These are phyloP conservation scores for Thuidium tamariscinum DNA, from an alignment of 225 moss, liverwort and hornwort genomes.

Conservation along the genomic window DNA sequence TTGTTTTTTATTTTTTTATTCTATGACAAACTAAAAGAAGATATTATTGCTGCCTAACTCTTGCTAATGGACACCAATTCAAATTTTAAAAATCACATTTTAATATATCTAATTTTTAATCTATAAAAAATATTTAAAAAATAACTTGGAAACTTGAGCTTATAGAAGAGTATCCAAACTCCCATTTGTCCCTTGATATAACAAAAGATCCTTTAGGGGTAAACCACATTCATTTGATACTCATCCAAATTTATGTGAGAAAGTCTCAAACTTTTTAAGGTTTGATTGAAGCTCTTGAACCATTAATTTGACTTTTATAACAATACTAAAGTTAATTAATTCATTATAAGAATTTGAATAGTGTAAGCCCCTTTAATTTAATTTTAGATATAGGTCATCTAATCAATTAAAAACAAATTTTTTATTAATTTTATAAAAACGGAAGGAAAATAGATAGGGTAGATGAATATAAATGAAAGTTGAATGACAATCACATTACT, in stretches of 20 bases:
- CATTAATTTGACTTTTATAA: not conserved
- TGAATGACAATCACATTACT: not conserved
- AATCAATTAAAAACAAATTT: too few relatives aligned
- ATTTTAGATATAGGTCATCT: rapidly evolving
- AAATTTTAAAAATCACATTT: too few relatives aligned
- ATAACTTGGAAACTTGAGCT: rapidly evolving
- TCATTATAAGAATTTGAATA: not conserved
- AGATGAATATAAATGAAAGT: not conserved
- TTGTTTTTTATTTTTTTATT: not conserved
- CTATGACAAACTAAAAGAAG: rapidly evolving
- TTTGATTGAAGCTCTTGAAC: not conserved
- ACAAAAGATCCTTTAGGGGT: rapidly evolving
- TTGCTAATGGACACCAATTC: rapidly evolving
- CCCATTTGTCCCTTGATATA: rapidly evolving
- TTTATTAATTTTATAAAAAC: not conserved
- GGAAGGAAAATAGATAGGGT: not conserved
- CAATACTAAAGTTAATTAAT: not conserved
- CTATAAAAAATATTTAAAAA: not conserved
- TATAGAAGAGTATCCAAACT: rapidly evolving
- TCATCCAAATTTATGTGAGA: not conserved
- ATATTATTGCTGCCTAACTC: rapidly evolving
- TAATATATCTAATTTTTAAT: rapidly evolving
- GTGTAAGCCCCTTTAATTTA: rapidly evolving
- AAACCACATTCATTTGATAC: not conserved
- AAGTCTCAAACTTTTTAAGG: not conserved